Evolutionary conservation across 2,329 filamentous ascomycete species (phyloP), one percentile per base, ranked within the genome.

Genomic region (Ophiostoma fasciatum): DNA sequence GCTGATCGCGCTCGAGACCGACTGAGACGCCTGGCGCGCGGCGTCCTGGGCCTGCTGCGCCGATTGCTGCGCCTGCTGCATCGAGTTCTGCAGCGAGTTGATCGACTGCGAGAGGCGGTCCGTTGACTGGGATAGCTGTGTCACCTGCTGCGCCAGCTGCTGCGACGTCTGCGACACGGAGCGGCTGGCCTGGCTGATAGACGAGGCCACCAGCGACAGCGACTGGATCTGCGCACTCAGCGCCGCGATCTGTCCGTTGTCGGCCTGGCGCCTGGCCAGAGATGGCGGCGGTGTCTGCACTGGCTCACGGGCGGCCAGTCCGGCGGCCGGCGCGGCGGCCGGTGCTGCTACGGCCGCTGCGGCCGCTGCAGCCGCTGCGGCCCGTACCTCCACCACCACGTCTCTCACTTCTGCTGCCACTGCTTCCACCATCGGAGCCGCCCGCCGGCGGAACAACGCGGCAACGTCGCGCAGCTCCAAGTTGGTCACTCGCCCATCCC

Each of bases 141-240:
- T 48, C 17, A 46, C 45, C 28, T 41, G 40, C 37, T 51, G 49
- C 12, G 48, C 50, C 15, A 56, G 44, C 35, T 55, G 51, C 33
- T 55, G 52, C 26, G 49, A 51, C 1, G 51, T 51, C 36, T 55
- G 53, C 34, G 48, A 51, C 37, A 54, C 50, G 2, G 40, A 41
- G 9, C 51, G 51, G 21, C 47, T 54, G 18, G 46, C 42, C 29
- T 49, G 38, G 44, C 48, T 51, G 27, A 55, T 33, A 7, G 43
- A 43, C 17, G 47, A 48, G 12, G 53, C 43, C 26, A 50, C 50
- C 25, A 47, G 30, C 33, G 50, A 52, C 15, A 56, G 46, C 18
- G 52, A 52, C 28, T 49, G 45, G 31, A 55, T 47, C 40, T 51
- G 48, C 18, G 41, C 39, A 37, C 47, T 48, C 28, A 51, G 45